phyloP scores from a whole-genome alignment of 495 filamentous ascomycete genomes.

The Penicillium pancosmium region DNA sequence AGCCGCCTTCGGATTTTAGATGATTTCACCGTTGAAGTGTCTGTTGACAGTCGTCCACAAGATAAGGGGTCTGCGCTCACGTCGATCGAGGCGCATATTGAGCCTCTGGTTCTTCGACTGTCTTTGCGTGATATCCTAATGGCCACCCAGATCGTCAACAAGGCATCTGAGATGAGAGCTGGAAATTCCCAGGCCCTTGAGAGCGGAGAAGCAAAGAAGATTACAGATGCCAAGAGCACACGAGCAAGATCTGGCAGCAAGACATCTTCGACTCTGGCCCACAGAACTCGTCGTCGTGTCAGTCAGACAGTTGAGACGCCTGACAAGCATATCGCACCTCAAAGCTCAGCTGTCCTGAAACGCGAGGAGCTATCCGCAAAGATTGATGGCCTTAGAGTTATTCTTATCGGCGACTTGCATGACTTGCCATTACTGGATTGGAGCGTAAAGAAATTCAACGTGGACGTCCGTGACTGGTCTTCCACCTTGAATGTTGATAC shows the following conservation, averaged over 20 bases:
- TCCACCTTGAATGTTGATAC: constrained; percentile 84
- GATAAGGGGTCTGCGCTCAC: constrained; percentile 68
- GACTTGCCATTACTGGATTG: constrained; percentile 93
- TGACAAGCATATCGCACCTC: constrained; percentile 21
- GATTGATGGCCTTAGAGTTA: constrained; percentile 85
- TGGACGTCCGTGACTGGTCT: constrained; percentile 87
- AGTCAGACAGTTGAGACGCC: constrained; percentile 38
- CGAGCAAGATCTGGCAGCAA: constrained; percentile 65
- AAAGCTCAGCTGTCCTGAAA: constrained; percentile 61
- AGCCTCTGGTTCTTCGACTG: constrained; percentile 89
- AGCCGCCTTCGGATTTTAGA: constrained; percentile 87
- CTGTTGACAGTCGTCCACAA: constrained; percentile 75
- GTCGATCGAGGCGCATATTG: constrained; percentile 82
- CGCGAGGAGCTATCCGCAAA: constrained; percentile 84
- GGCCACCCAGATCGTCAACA: constrained; percentile 88
- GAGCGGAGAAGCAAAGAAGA: constrained; percentile 60
- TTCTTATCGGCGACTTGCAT: constrained; percentile 93
- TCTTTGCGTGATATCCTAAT: constrained; percentile 94
- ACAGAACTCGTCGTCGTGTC: constrained; percentile 38
- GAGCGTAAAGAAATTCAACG: constrained; percentile 87
- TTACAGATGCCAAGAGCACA: constrained; percentile 63
- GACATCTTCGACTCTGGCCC: constrained; percentile 60
- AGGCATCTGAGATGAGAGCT: constrained; percentile 82
- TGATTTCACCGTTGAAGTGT: constrained; percentile 89
- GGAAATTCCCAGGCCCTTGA: constrained; percentile 48